Base-by-base conservation (phyloP, 805 yeast species). In the Kuraishia floccosa region DNA sequence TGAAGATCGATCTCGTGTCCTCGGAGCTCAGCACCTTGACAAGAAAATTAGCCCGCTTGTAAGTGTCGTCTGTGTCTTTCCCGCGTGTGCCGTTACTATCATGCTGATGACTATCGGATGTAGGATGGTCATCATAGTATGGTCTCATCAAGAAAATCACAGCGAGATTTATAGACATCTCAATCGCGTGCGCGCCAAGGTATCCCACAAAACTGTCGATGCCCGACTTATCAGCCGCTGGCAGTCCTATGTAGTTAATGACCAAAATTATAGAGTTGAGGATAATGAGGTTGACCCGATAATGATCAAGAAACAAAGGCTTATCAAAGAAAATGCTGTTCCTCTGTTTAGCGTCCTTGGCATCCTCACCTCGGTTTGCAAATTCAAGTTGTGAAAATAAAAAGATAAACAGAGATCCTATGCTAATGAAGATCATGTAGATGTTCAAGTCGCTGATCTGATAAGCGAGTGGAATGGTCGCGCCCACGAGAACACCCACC, bases 1-100 rank as follows among this genome's bases (percentile, higher is more conserved):
- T 78, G 54, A 91, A 87, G 19, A 91, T 91, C 9, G 94, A 85
- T 37, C 81, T 65, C 0, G 96, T 86, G 39, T 86, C 96, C 30
- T 65, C 61, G 34, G 79, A 63, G 9, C 44, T 17, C 7, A 23
- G 27, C 9, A 12, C 21, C 10, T 8, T 24, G 24, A 16, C 3
- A 9, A 17, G 12, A 4, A 16, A 22, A 13, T 17, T 6, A 3
- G 33, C 16, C n/a, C 11, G 21, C 19, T 11, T 12, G 12, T 3
- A 20, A 4, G 14, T n/a, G n/a, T n/a, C 15, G 13, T 17, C 10
- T 24, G 16, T 14, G 15, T 24, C 2, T 15, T 3, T 15, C 15
- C 26, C n/a, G 13, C 26, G 11, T 14, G 26, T 5, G 28, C 9
- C 28, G 16, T 16, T 15, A 12, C 13, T 26, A 14, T 26, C 28